Base-by-base conservation (phyloP, 2,329 filamentous ascomycete species). In the Ophiosphaerella korrae region DNA sequence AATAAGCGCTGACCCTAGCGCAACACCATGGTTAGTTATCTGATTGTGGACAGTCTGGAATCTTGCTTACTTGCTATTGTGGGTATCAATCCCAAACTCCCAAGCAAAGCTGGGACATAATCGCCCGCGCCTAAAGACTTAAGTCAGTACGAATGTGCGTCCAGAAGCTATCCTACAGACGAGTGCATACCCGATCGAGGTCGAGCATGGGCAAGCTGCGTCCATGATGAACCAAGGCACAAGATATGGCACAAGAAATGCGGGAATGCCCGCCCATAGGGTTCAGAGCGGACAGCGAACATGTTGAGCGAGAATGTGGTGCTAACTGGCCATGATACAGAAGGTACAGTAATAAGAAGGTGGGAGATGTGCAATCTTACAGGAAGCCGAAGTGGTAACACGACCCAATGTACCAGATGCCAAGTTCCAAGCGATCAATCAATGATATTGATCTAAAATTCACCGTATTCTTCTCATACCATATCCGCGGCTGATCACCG, bases 371-470 rank as follows among this genome's bases (percentile, higher is more conserved):
- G 48, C 50, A 45, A 36, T 53, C 53, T 62, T 63, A 63, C 58
- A 53, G 36, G 38, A 42, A 49, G 50, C 57, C 36, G 51, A 55
- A 48, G 55, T 59, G 45, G 56, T 45, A 50, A 35, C 41, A 48
- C 47, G 41, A 55, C 48, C 46, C 46, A 51, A 32, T 43, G 31
- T 49, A 57, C 50, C 34, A 51, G 48, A 50, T 51, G 44, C 54
- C 54, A 29, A 56, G 52, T 45, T 55, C 54, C 54, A 50, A 50
- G 48, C 42, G 40, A 44, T 52, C 50, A 67, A 63, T 68, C 50
- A 64, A 64, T 38, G 49, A 62, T 24, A 58, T 56, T 65, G 52
- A 53, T 50, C 36, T 45, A 51, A 57, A 62, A 58, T 55, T 62
- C 62, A 62, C 61, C 60, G 61, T 54, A 43, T 48, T 33, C 45